Percentiles rank a stretch among this genome's conserved stretches.
Conservation (phyloP, 2,329 filamentous ascomycete species). For the Xylaria sp. region DNA sequence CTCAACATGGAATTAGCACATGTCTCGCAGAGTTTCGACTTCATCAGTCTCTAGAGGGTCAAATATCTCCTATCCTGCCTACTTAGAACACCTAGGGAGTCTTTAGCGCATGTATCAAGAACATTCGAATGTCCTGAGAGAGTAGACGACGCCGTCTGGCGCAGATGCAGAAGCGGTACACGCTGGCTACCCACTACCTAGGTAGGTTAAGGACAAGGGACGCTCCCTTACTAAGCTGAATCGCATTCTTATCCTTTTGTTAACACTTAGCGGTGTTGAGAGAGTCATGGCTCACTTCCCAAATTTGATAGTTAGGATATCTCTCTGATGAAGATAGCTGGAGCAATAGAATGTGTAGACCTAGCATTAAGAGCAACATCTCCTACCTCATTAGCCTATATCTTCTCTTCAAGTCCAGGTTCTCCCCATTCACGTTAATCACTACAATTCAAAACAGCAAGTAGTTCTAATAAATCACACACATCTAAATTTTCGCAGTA, state of each 20-base stretch:
- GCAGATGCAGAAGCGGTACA: not conserved
- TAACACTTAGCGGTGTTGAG: not conserved
- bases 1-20: not conserved
- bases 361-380: no score
- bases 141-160: not conserved
- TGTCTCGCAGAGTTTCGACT: no score
- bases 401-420: conserved; percentile 47
- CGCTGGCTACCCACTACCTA: no score
- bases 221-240: not conserved
- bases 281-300: not conserved
- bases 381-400: no score
- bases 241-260: not conserved
- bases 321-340: not conserved
- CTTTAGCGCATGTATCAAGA: no score
- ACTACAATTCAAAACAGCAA: conserved; percentile 62
- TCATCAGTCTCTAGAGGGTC: not conserved
- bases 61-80: not conserved
- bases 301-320: not conserved
- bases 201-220: not conserved
- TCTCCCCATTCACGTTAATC: conserved; percentile 53
- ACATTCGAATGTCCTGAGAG: not conserved
- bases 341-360: not conserved
- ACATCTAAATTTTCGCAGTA: conserved; percentile 62
- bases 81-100: no score
- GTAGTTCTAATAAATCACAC: conserved; percentile 63